Conservation (phyloP, 164 flowering plant species). For the Saururus chinensis region DNA sequence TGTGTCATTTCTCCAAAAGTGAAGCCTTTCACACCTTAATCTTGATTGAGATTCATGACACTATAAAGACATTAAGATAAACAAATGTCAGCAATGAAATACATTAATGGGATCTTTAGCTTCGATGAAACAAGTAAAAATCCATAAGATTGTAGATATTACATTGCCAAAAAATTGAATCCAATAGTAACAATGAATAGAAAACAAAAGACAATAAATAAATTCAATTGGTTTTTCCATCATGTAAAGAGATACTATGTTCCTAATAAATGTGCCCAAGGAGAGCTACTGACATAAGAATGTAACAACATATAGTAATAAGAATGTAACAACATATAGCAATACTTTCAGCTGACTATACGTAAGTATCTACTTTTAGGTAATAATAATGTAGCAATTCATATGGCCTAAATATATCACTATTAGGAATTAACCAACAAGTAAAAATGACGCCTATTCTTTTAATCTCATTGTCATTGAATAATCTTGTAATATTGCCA, state of each 20-base stretch:
- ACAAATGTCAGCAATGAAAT: no score
- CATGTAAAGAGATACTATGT: no score
- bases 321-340: no score
- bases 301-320: conserved; percentile 1
- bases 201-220: no score
- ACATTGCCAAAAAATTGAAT: background rate
- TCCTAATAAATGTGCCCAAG: no score
- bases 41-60: conserved; percentile 32
- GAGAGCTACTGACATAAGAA: no score
- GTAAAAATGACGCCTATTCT: conserved; percentile 50
- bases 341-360: no score
- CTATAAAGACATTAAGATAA: conserved; percentile 21
- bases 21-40: conserved; percentile 63
- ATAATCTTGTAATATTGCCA: conserved; percentile 3
- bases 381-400: conserved; percentile 60
- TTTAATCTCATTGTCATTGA: conserved; percentile 54
- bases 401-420: conserved; percentile 69
- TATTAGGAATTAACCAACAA: conserved; percentile 49
- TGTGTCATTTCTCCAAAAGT: conserved; percentile 40
- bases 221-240: no score
- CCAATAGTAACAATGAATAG: no score
- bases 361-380: no score
- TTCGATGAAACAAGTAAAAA: no score
- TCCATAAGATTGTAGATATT: background rate
- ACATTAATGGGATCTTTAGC: background rate